Conservation (phyloP, 495 filamentous ascomycete genomes). For the Tuber aestivum region DNA sequence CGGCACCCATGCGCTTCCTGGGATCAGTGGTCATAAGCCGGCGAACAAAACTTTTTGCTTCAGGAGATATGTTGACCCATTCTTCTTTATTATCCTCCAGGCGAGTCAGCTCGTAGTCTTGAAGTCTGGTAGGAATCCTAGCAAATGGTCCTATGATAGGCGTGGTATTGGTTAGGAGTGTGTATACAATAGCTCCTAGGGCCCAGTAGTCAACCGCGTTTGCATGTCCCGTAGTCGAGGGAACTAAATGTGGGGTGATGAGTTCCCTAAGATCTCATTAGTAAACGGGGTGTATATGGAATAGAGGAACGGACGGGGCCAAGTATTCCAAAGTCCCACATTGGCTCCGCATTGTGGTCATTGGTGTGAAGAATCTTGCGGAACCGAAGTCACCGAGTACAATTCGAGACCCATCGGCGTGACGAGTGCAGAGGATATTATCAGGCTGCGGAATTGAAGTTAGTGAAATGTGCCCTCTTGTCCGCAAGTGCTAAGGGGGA, state of each 20-base stretch:
- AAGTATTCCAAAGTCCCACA: slow-evolving; percentile 57
- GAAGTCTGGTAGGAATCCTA: slow-evolving; percentile 24
- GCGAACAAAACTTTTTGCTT: slow-evolving; percentile 53
- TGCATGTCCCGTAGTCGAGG: slow-evolving; percentile 51
- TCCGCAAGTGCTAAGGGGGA: background rate
- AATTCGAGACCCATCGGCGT: slow-evolving; percentile 47
- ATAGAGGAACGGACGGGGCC: slow-evolving; percentile 53
- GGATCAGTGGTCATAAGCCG: slow-evolving; percentile 52
- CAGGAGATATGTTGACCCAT: slow-evolving; percentile 45
- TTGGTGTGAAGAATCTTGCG: slow-evolving; percentile 43
- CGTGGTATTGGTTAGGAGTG: slow-evolving; percentile 50
- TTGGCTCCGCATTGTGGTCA: slow-evolving; percentile 51
- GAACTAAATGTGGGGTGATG: background rate
- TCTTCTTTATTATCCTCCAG: slow-evolving; percentile 43
- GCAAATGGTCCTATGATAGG: slow-evolving; percentile 44
- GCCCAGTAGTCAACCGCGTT: slow-evolving; percentile 63
- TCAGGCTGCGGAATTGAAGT: slow-evolving; percentile 47
- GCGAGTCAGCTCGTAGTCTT: slow-evolving; percentile 43
- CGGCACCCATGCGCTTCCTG: slow-evolving; percentile 49
- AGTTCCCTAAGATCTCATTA: slow-evolving; percentile 2
- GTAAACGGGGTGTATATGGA: background rate
- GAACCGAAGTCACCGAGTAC: slow-evolving; percentile 63
- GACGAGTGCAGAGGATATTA: slow-evolving; percentile 57
- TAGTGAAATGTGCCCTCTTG: background rate
- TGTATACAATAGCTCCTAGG: slow-evolving; percentile 52